Evolutionary conservation across 768 basidiomycete genomes (phyloP).

Genomic region (Sporobolomyces phaffii): DNA sequence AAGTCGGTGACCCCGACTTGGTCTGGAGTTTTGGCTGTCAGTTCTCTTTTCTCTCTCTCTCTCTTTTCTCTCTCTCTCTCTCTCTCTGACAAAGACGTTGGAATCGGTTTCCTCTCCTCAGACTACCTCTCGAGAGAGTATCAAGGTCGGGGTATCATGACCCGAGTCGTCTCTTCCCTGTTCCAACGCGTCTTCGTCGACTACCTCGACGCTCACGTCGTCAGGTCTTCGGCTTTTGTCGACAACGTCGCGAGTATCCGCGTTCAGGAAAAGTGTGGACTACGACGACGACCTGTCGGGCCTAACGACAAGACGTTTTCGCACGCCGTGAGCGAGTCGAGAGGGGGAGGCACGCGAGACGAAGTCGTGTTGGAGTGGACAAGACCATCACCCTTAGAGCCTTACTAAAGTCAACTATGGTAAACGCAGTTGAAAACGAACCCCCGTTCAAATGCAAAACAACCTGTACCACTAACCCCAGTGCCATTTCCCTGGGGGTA

Average conservation of each 20-base stretch:
- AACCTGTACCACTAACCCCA: too few relatives aligned
- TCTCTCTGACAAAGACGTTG: too few relatives aligned
- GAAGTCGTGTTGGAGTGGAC: slow-evolving; percentile 1
- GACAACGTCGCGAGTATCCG: background rate
- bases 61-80: background rate
- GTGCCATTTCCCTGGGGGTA: too few relatives aligned
- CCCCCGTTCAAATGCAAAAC: too few relatives aligned
- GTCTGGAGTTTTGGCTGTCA: slow-evolving; percentile 17
- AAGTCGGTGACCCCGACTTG: background rate
- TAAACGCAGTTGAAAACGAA: too few relatives aligned
- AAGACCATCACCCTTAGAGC: too few relatives aligned
- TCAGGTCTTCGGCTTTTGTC: slow-evolving; percentile 8
- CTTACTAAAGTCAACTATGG: too few relatives aligned
- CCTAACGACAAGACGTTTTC: background rate
- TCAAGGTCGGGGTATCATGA: slow-evolving; percentile 14
- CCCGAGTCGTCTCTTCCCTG: slow-evolving; percentile 2
- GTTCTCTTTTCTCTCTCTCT: background rate
- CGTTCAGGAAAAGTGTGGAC: slow-evolving; percentile 20
- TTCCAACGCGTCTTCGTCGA: background rate
- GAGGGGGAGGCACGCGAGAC: slow-evolving; percentile 10
- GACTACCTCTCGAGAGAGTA: slow-evolving; percentile 5
- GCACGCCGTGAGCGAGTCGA: background rate
- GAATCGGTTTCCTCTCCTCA: background rate
- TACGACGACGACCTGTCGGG: background rate
- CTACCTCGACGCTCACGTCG: slow-evolving; percentile 1